Base-by-base conservation (phyloP, 2,329 filamentous ascomycete genomes). In the Penicillium occitanis region DNA sequence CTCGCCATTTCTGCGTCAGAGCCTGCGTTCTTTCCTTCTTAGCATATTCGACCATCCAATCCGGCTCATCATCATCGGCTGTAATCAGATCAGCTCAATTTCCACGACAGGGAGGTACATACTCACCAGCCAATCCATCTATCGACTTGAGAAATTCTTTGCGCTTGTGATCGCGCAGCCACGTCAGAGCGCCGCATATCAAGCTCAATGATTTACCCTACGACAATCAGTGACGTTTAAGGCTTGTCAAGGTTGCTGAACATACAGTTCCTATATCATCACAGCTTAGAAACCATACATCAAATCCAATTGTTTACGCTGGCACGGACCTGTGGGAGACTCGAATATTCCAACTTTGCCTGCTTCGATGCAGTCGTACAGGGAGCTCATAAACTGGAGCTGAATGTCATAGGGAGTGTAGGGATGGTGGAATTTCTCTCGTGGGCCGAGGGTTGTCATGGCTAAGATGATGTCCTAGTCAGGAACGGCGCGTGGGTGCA, bases 121-220 rank as follows among this genome's bases (percentile, higher is more conserved):
- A 14, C 81, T 73, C 69, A 77, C 76, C 74, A 68, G 82, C 58
- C 76, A 84, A 66, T 73, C 78, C 66, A 76, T 82, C 66, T 82
- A 85, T 55, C 72, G 84, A 69, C 74, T 84, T 76, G 82, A 90
- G 77, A 82, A 90, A 78, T 68, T 76, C 71, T 73, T 82, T 75
- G 78, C 88, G 82, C 76, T 96, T 94, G 78, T 93, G 87, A 65
- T 91, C 87, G 58, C 93, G 89, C n/a, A 97, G 83, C 93, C 93
- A 97, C 2, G 93, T 96, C 72, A 97, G 78, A 5, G 93, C 89
- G 48, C 90, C 91, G 75, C 93, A 97, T 69, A 97, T 95, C 33
- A 97, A 83, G 70, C 93, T 97, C 53, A 97, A 79, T 1, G 93
- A 97, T 84, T 97, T 97, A 53, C 93, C 93, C 84, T 91, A 69